These are phyloP conservation scores for Aspergillus biplanus DNA, from an alignment of 495 filamentous ascomycete genomes.

Conservation along the genomic window DNA sequence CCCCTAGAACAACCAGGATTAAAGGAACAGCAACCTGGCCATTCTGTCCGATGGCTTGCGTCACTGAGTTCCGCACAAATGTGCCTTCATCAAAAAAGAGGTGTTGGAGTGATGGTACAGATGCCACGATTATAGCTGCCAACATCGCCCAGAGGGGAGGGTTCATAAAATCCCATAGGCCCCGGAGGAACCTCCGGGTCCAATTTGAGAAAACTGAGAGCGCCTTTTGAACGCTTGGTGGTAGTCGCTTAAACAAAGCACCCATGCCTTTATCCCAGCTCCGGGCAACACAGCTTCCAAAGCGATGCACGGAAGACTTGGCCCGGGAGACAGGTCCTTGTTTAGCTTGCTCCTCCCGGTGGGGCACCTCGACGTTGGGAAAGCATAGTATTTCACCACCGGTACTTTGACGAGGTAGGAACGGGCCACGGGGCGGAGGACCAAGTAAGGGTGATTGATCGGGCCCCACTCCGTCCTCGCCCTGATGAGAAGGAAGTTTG, in stretches of 20 bases:
- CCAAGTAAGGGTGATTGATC: constrained; percentile 37
- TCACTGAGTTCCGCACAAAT: constrained; percentile 91
- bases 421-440: constrained; percentile 41
- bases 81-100: constrained; percentile 89
- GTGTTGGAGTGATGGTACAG: constrained; percentile 79
- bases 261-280: constrained; percentile 29
- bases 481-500: constrained; percentile 35
- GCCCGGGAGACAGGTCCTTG: constrained; percentile 30
- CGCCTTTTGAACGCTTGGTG: constrained; percentile 57
- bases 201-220: constrained; percentile 49
- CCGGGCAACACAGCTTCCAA: constrained; percentile 22
- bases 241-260: constrained; percentile 53
- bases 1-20: constrained; percentile 95
- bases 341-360: constrained; percentile 24
- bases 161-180: constrained; percentile 94
- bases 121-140: constrained; percentile 82
- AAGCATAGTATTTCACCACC: constrained; percentile 46
- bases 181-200: constrained; percentile 58
- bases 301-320: constrained; percentile 28
- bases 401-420: constrained; percentile 45
- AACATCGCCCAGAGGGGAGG: constrained; percentile 98
- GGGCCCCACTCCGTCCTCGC: constrained; percentile 27
- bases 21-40: constrained; percentile 92
- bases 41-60: constrained; percentile 79
- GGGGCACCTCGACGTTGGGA: constrained; percentile 44